Percentiles rank a stretch among this genome's conserved stretches.
Evolutionary conservation across 345 rosid genomes (phyloP).

Genomic region (Durio zibethinus): DNA sequence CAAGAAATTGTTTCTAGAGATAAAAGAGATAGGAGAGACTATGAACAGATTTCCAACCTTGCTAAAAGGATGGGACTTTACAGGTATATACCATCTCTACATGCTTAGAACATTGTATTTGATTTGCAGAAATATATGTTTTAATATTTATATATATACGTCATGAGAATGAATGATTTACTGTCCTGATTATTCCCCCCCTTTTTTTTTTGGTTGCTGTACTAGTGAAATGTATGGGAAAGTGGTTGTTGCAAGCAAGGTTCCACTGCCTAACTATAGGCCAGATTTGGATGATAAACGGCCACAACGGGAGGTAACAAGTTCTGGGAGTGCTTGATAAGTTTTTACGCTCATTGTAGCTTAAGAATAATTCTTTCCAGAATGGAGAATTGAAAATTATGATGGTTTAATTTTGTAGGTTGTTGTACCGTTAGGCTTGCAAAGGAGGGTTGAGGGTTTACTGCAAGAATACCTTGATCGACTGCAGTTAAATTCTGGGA

Average conservation of each 20-base stretch:
- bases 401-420: conserved; percentile 44
- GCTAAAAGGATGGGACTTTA: conserved; percentile 91
- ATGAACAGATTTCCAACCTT: conserved; percentile 84
- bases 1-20: conserved; percentile 87
- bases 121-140: no score
- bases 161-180: background rate
- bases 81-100: conserved; percentile 42
- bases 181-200: background rate
- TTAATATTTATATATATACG: no score
- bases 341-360: conserved; percentile 3
- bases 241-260: conserved; percentile 94
- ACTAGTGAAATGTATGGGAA: conserved; percentile 82
- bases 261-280: conserved; percentile 93
- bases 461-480: conserved; percentile 95
- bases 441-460: conserved; percentile 89
- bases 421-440: conserved; percentile 80
- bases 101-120: background rate
- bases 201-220: background rate
- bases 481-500: conserved; percentile 50
- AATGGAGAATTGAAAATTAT: conserved; percentile 4
- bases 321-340: conserved; percentile 17
- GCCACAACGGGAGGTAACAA: conserved; percentile 92
- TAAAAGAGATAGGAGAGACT: conserved; percentile 92
- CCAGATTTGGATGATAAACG: conserved; percentile 98
- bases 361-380: background rate